Evolutionary conservation across 106 monocot genomes (phyloP), one percentile per base, ranked within the genome.

Genomic region (Agapanthus africanus): DNA sequence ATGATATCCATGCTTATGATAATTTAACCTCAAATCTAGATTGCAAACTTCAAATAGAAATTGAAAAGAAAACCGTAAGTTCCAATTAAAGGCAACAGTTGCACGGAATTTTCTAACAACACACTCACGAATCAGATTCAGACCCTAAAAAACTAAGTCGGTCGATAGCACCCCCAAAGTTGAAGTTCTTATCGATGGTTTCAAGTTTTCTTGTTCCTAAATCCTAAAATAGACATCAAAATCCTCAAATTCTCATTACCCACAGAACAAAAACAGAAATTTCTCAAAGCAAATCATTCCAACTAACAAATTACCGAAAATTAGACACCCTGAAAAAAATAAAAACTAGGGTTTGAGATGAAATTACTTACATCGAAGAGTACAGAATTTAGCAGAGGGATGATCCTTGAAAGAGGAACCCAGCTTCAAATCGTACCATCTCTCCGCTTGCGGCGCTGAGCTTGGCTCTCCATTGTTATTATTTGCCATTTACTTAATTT

Each of bases 321-420:
- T 6, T n/a, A n/a, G n/a, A n/a, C n/a, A n/a, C n/a, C n/a, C n/a
- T n/a, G n/a, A n/a, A n/a, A n/a, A n/a, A n/a, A n/a, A n/a, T n/a
- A n/a, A n/a, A n/a, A n/a, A n/a, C n/a, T 41, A 68, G 50, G 50
- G 47, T 32, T 56, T 67, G 23, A 33, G 32, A 31, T 1, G 32
- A n/a, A 21, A 49, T 34, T 39, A 66, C 86, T 77, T 56, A 87
- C 86, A 87, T 73, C 86, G 82, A 22, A 87, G 82, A 7, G 82
- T 79, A 67, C 73, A 80, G 80, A 80, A 84, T 54, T 84, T 84
- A 51, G 63, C 54, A 71, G 86, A 73, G 5, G 77, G 37, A 7
- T 79, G 39, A 22, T 79, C 79, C 37, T 75, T 82, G 79, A 86
- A 86, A 41, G 86, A 73, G 30, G 82, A 66, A 6, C 86, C 81